Evolutionary conservation across 352 stramenopile genomes (phyloP).

Genomic region (Phytophthora chlamydospora): DNA sequence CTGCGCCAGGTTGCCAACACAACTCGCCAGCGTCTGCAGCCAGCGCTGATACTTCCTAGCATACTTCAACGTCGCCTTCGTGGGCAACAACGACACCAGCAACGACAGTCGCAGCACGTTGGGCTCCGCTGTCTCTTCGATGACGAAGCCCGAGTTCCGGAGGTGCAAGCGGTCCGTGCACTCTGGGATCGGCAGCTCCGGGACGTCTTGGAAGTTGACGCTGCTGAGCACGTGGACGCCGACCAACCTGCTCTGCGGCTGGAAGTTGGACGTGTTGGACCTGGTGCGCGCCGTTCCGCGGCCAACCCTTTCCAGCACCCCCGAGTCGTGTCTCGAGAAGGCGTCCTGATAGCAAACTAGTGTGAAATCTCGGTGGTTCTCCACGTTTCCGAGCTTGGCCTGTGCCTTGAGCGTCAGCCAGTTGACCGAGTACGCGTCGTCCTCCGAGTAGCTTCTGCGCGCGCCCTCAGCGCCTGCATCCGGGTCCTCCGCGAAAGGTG

Average conservation of each 20-base stretch:
- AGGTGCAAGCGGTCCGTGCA: slow-evolving; percentile 46
- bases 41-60: slow-evolving; percentile 44
- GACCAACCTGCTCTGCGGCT: slow-evolving; percentile 40
- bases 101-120: slow-evolving; percentile 44
- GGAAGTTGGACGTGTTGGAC: slow-evolving; percentile 24
- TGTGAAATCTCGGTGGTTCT: slow-evolving; percentile 67
- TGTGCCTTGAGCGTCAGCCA: slow-evolving; percentile 65
- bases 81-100: slow-evolving; percentile 56
- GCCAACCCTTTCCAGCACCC: slow-evolving; percentile 37
- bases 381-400: slow-evolving; percentile 37
- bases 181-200: slow-evolving; percentile 37
- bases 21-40: slow-evolving; percentile 41
- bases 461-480: slow-evolving; percentile 33
- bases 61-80: slow-evolving; percentile 39
- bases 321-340: slow-evolving; percentile 49
- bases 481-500: slow-evolving; percentile 45
- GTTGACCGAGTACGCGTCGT: slow-evolving; percentile 74
- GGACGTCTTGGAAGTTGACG: slow-evolving; percentile 48
- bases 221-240: slow-evolving; percentile 45
- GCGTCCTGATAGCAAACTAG: slow-evolving; percentile 76
- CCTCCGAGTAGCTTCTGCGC: slow-evolving; percentile 50
- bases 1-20: slow-evolving; percentile 40
- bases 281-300: slow-evolving; percentile 31
- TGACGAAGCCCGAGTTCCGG: slow-evolving; percentile 60
- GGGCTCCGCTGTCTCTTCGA: slow-evolving; percentile 53